Base-by-base conservation (phyloP, 352 stramenopile genomes). In the Phytophthora kernoviae region DNA sequence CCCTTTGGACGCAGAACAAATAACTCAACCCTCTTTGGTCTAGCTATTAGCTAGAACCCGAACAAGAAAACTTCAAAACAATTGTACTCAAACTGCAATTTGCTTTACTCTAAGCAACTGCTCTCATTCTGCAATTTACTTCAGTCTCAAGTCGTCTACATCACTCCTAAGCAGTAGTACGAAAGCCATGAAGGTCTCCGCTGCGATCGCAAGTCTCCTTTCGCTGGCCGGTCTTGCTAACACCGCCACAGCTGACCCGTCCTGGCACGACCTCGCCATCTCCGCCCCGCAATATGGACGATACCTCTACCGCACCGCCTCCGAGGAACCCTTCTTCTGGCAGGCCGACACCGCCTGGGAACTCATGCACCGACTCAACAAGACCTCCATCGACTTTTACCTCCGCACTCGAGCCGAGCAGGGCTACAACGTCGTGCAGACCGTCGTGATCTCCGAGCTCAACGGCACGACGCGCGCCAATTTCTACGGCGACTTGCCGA, bases 301-400 rank as follows among this genome's bases (percentile, higher is more conserved):
- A 0, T 69, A 65, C 54, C 61, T 69, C 33, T 39, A 47, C 8
- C 54, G 61, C 49, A 65, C 61, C 4, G 37, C 33, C 0, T 65
- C 54, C 8, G 20, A 47, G 2, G 43, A 60, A 8, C 47, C 61
- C 0, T 69, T 69, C 48, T 59, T 69, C 33, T 69, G 61, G 61
- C 61, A 69, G 33, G 61, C 54, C 27, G 61, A 65, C 51, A 71
- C 58, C 0, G 58, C 63, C 2, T 71, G 63, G 62, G 62, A 71
- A 27, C 17, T 71, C 0, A 49, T 47, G 1, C 63, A 71, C 58
- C 49, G 44, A 0, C 58, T 71, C 15, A 71, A 68, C 63, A 71
- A 71, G 41, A 68, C 63, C 8, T 71, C 63, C 30, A 71, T 68
- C 47, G 63, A 68, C 21, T 60, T 63, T 8, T 68, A 71, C 51